Conservation (phyloP, 2,329 filamentous ascomycete species). For the Chaetomiaceae sp. region DNA sequence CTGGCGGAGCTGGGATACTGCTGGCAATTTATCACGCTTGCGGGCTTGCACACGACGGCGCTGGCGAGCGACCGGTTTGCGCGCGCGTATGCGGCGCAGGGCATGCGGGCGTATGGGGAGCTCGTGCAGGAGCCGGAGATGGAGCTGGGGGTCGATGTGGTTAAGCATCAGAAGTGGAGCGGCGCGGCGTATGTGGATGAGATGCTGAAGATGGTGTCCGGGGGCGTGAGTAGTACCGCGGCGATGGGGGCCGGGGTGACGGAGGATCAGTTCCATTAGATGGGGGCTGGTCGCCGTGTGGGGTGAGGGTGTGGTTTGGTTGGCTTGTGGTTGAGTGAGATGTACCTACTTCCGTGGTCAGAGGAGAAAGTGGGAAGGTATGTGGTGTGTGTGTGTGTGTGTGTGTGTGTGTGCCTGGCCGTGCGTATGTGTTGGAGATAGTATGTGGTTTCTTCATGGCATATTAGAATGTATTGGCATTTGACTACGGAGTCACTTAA, state of each 20-base stretch:
- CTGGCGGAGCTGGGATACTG: slow-evolving; percentile 87
- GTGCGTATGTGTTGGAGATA: no score
- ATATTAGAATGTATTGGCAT: no score
- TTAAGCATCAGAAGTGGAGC: slow-evolving; percentile 98
- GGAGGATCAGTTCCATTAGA: slow-evolving; percentile 83
- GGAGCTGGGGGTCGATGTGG: slow-evolving; percentile 80
- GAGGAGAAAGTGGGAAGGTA: neutral
- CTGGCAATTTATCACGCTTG: slow-evolving; percentile 99
- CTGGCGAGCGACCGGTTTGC: slow-evolving; percentile 88
- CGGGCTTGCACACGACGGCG: slow-evolving; percentile 90
- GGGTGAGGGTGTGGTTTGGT: neutral
- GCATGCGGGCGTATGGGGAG: slow-evolving; percentile 96
- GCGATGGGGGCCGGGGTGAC: slow-evolving; percentile 98
- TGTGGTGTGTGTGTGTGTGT: neutral
- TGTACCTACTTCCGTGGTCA: neutral
- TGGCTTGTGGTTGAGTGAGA: no score
- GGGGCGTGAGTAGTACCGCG: slow-evolving; percentile 82
- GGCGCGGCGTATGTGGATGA: slow-evolving; percentile 94
- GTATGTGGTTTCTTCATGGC: no score
- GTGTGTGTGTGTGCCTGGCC: no score
- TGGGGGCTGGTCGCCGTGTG: neutral
- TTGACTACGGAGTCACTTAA: no score
- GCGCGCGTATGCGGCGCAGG: slow-evolving; percentile 68
- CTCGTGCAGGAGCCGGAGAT: slow-evolving; percentile 98
- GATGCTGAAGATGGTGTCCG: slow-evolving; percentile 92